phyloP scores from a whole-genome alignment of 371 early-diverging fungal genomes.

The Mortierella sp. region DNA sequence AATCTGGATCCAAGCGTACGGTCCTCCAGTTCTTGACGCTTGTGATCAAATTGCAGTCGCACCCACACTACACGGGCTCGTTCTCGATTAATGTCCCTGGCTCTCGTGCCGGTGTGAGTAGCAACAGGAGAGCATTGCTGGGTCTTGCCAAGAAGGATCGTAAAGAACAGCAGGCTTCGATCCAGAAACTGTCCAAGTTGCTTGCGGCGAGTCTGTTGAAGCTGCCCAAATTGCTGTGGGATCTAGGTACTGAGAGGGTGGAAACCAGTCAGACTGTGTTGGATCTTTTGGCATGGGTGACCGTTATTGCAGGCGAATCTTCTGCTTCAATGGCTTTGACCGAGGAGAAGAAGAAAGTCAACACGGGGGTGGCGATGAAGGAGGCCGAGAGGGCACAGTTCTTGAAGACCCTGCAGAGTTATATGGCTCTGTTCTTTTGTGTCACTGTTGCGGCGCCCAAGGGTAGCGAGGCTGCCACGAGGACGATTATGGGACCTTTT shows the following conservation, averaged over 20 bases:
- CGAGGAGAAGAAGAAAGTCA: conserved; percentile 36
- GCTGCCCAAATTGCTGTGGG: conserved; percentile 71
- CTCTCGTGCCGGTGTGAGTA: conserved; percentile 9
- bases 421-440: conserved; percentile 64
- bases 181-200: conserved; percentile 33
- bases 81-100: conserved; percentile 46
- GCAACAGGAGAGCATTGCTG: conserved; percentile 3
- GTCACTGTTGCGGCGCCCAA: conserved; percentile 58
- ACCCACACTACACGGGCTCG: conserved; percentile 55
- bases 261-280: conserved; percentile 63
- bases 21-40: conserved; percentile 46
- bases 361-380: conserved; percentile 46
- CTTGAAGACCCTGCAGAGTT: conserved; percentile 59
- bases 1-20: conserved; percentile 33
- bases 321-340: conserved; percentile 37
- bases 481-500: conserved; percentile 65
- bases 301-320: conserved; percentile 36
- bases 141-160: conserved; percentile 32
- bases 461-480: conserved; percentile 32
- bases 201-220: conserved; percentile 57
- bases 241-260: conserved; percentile 61
- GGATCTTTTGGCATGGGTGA: conserved; percentile 42
- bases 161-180: conserved; percentile 40
- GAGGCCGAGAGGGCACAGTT: conserved; percentile 57
- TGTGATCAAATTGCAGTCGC: conserved; percentile 57